These are phyloP conservation scores for Dendrobium nobile DNA, from an alignment of 106 monocot species.

Conservation along the genomic window DNA sequence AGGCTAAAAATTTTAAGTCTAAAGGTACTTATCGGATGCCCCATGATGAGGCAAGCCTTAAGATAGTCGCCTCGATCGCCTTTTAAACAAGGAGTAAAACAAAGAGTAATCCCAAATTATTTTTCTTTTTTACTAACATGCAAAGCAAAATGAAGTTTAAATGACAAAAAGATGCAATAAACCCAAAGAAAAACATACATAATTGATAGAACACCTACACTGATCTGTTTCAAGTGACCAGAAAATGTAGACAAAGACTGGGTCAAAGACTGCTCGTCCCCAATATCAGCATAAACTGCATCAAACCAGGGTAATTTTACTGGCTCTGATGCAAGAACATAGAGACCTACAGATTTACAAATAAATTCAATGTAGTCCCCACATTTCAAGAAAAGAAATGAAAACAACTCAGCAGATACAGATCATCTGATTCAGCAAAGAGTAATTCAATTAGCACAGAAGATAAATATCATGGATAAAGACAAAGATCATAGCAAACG, in stretches of 20 bases:
- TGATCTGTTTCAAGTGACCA: constrained; percentile 80
- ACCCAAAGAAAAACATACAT: neutral
- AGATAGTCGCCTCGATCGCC: no score
- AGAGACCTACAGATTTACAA: constrained; percentile 48
- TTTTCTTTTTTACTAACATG: neutral
- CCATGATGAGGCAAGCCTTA: no score
- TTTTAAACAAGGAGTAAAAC: no score
- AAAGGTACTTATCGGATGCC: no score
- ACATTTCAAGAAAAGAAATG: neutral
- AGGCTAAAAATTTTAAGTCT: no score
- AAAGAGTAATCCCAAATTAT: no score
- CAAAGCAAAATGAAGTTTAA: neutral
- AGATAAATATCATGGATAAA: neutral
- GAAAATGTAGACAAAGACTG: constrained; percentile 94
- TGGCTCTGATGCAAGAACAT: constrained; percentile 85
- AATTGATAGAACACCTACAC: constrained; percentile 36
- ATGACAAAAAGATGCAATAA: neutral
- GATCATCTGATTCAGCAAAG: neutral
- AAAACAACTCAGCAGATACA: constrained; percentile 9
- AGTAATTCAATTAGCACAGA: neutral
- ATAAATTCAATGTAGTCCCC: neutral
- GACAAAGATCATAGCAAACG: no score
- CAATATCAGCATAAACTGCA: constrained; percentile 84
- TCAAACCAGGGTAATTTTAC: constrained; percentile 89
- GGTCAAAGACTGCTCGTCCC: constrained; percentile 83